phyloP scores from a whole-genome alignment of 768 basidiomycete genomes.

The Calocybe cyanea region DNA sequence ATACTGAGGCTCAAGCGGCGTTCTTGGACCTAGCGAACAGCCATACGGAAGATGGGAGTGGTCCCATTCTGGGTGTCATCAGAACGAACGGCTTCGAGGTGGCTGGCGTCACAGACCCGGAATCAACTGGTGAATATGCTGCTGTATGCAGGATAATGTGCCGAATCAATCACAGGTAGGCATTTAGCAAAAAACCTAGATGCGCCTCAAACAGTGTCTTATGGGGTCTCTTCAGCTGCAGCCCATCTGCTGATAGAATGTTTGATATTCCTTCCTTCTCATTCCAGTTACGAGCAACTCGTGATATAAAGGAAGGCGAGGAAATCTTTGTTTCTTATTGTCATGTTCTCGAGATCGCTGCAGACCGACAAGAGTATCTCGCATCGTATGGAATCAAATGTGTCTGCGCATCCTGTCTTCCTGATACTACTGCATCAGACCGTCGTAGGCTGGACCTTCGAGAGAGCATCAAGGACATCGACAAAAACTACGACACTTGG shows the following conservation, averaged over 20 bases:
- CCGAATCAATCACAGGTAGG: conserved; percentile 36
- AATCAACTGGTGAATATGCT: conserved; percentile 18
- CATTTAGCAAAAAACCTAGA: neutral
- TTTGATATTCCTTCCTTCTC: conserved; percentile 30
- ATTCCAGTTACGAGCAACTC: conserved; percentile 22
- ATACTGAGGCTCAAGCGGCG: conserved; percentile 19
- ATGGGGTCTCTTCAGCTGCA: conserved; percentile 20
- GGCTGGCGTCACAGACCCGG: conserved; percentile 16
- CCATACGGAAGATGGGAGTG: conserved; percentile 28
- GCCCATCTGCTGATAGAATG: conserved; percentile 22
- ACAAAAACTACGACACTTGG: conserved; percentile 13
- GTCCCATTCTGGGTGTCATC: conserved; percentile 27
- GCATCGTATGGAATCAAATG: conserved; percentile 26
- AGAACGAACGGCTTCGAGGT: conserved; percentile 30
- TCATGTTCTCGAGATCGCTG: conserved; percentile 12
- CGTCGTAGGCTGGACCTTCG: conserved; percentile 16
- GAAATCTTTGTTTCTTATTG: conserved; percentile 29
- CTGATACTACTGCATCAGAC: conserved; percentile 20
- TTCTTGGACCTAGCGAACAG: conserved; percentile 29
- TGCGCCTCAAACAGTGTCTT: neutral
- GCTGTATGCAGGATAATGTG: conserved; percentile 26
- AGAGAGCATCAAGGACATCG: conserved; percentile 11
- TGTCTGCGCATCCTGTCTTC: conserved; percentile 20
- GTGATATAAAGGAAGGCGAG: conserved; percentile 25
- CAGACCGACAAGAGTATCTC: conserved; percentile 22